Base-by-base conservation (phyloP, 306 rosid species). In the Vachellia pachyceras region DNA sequence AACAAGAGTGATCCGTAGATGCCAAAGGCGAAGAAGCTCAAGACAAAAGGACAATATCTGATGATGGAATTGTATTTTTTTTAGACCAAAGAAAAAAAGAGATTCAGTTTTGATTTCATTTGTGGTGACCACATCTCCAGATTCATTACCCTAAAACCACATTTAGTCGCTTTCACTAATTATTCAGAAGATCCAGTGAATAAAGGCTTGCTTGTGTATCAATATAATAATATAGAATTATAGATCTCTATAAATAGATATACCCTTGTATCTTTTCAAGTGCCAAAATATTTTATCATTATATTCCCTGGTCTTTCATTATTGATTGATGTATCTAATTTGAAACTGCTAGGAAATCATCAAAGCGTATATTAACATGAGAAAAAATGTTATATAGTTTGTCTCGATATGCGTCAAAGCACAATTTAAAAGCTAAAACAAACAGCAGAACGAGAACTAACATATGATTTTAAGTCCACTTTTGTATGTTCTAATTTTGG, bases 71-170 rank as follows among this genome's bases (percentile, higher is more conserved):
- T 71, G 13, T 45, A 4, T 22, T 12, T 42, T n/a, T 42, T 7
- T 29, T 29, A 29, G 33, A 29, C 33, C 1, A 29, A 29, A 29
- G 2, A 29, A n/a, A n/a, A 46, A n/a, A 46, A 72, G 8, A 72
- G 14, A 47, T 29, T 47, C 42, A 47, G 42, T 47, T 72, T 10
- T 29, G 42, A 47, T 72, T 65, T 72, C 41, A 45, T 72, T 40
- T 71, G 29, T 29, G 44, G 13, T 47, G 42, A 45, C n/a, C 61
- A 14, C 60, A 45, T 72, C 61, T 25, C 61, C n/a, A 72, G 75
- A 46, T 72, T 72, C 76, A 47, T 72, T 72, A 9, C 61, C 44
- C 49, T 61, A 72, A 46, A 71, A 29, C 52, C 76, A 29, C 15
- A 37, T 18, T n/a, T 68, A 12, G 50, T 68, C 72, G 18, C 45